Conservation (phyloP, 2,329 filamentous ascomycete species). For the Geosmithia putterillii region DNA sequence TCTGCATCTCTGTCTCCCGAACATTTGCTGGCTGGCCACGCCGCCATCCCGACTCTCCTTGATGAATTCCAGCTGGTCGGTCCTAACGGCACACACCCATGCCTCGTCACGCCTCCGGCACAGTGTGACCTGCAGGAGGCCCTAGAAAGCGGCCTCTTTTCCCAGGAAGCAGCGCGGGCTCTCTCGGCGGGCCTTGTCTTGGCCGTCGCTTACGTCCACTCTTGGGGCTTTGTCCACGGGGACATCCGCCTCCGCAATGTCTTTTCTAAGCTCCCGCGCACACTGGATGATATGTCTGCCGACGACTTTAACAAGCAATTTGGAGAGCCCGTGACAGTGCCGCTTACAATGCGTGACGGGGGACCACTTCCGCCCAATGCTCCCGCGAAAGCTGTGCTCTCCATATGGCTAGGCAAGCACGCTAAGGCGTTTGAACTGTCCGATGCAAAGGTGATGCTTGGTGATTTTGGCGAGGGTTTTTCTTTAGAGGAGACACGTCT, state of each 20-base stretch:
- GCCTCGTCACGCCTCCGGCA: conserved; percentile 10
- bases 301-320: conserved; percentile 16
- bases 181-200: conserved; percentile 11
- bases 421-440: conserved; percentile 13
- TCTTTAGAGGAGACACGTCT: conserved; percentile 9
- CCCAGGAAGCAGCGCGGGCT: conserved; percentile 9
- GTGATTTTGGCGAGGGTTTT: conserved; percentile 21
- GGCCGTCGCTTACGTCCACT: conserved; percentile 16
- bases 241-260: conserved; percentile 12
- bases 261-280: conserved; percentile 11
- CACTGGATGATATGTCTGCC: conserved; percentile 13
- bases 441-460: conserved; percentile 15
- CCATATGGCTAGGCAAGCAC: conserved; percentile 12
- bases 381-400: conserved; percentile 11
- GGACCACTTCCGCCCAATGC: conserved; percentile 11
- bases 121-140: conserved; percentile 7
- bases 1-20: background rate
- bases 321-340: conserved; percentile 13
- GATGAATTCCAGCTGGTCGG: conserved; percentile 15
- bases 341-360: conserved; percentile 11
- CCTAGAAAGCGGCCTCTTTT: conserved; percentile 7
- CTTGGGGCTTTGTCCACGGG: conserved; percentile 11
- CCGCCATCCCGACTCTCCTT: conserved; percentile 6
- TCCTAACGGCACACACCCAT: conserved; percentile 17
- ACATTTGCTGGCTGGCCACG: background rate